Evolutionary conservation across 2,329 filamentous ascomycete species (phyloP).

Genomic region (Ceratocystiopsis minuta): DNA sequence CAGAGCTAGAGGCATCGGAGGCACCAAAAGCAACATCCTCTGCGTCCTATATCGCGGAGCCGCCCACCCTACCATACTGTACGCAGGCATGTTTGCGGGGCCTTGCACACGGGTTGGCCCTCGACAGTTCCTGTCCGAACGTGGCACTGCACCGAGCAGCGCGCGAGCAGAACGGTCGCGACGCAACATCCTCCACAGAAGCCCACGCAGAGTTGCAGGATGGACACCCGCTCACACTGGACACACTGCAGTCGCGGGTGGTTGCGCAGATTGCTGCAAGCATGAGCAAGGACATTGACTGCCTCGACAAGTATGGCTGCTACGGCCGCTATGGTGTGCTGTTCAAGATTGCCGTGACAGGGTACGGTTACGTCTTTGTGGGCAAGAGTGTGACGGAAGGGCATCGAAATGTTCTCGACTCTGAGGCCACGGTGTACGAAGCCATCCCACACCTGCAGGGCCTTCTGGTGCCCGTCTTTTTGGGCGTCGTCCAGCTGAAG

Average conservation of each 20-base stretch:
- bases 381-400: constrained; percentile 2
- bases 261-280: not conserved
- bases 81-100: too few species aligned
- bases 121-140: not conserved
- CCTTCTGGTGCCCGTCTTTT: constrained; percentile 5
- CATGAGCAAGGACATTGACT: constrained; percentile 1
- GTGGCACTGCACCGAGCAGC: not conserved
- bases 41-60: too few species aligned
- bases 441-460: constrained; percentile 4
- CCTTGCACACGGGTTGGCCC: too few species aligned
- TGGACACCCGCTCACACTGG: not conserved
- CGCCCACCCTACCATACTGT: too few species aligned
- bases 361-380: constrained; percentile 9
- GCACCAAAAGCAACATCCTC: too few species aligned
- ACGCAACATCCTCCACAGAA: not conserved
- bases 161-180: too few species aligned
- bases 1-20: too few species aligned
- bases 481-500: constrained; percentile 5
- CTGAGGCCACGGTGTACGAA: constrained; percentile 2
- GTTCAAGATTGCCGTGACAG: constrained; percentile 4
- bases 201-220: not conserved
- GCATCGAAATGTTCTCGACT: not conserved
- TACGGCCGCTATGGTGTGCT: not conserved
- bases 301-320: not conserved
- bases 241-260: too few species aligned